Evolutionary conservation across 176 grass and related monocot genomes (phyloP), one percentile per base, ranked within the genome.

Genomic region (Oryza rufipogon): DNA sequence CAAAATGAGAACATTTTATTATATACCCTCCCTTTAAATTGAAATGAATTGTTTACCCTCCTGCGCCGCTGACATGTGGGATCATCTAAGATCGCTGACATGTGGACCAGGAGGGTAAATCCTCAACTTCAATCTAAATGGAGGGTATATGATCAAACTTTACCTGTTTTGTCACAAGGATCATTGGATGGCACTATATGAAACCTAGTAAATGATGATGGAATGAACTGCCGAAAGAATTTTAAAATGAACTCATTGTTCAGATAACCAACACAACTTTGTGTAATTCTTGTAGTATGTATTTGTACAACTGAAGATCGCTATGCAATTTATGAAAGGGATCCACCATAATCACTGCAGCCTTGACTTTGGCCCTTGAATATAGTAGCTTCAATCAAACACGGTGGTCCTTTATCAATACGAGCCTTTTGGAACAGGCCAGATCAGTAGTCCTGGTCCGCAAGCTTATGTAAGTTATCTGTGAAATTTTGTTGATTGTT

Each of bases 371-470:
- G 12, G 33, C 44, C 49, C 49, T 49, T 78, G 75, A 42, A 19
- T n/a, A 22, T 68, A 33, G 23, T 13, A 64, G 74, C 73, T 77
- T 68, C 33, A 74, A 20, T 74, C 26, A 38, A 70, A 52, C 9
- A 9, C 13, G 36, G 30, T 66, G 36, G 16, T 81, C 47, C 60
- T 74, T 79, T 49, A 61, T 63, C 14, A 75, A 54, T 16, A 23
- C 23, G 17, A 85, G 25, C 39, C 66, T 49, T 58, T 81, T 58
- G n/a, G 17, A 74, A 73, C 22, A 47, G 26, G 42, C 36, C 12
- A 11, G 17, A 75, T 3, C 25, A 74, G 2, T 14, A 60, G 22
- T 19, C 64, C 11, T 22, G 38, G 25, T 44, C 34, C 74, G 78
- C 8, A 7, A 85, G 54, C 4, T 52, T 17, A 52, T 6, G 49